Base-by-base conservation (phyloP, 805 yeast genomes). In the Lipomyces starkeyi region DNA sequence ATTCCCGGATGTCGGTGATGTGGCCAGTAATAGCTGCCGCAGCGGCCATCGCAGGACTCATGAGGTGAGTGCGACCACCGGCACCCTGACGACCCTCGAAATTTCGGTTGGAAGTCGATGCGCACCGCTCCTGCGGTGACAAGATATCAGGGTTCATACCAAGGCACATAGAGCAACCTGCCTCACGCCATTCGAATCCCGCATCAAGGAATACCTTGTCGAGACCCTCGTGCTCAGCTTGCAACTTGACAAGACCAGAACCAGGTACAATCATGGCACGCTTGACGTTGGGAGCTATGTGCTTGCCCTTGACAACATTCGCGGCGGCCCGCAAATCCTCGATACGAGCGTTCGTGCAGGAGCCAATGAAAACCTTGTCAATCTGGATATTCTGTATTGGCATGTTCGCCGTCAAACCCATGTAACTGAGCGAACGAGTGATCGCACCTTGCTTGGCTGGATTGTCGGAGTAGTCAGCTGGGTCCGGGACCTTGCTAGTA, bases 11-110 rank as follows among this genome's bases (percentile, higher is more conserved):
- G 78, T 95, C 99, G 58, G 91, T 85, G 76, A 95, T 88, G 76
- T 89, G 92, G 73, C 99, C 99, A 65, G 85, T 86, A 74, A 95
- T 88, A 75, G 93, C 97, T 22, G 99, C 98, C 25, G 98, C 98
- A 40, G 99, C 99, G 59, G 99, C 99, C 99, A 95, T 95, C 27
- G 97, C 97, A 53, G 99, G 99, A 14, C 97, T 91, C 97, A 94
- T 92, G 78, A 95, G 86, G 79, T 95, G 99, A 22, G 99, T 95
- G 83, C 99, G 88, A 20, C 97, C 92, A 69, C 82, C 83, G 62
- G 97, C 97, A 82, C 99, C 99, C 84, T 95, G 99, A 82, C 99
- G 93, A 76, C 99, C 99, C 81, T 94, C 98, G 78, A 95, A 95
- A 83, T 95, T 95, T 86, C 99, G 90, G 85, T 95, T 95, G 27